These are phyloP conservation scores for Reticulascus tulasneorum DNA, from an alignment of 2,329 filamentous ascomycete species.

Conservation along the genomic window DNA sequence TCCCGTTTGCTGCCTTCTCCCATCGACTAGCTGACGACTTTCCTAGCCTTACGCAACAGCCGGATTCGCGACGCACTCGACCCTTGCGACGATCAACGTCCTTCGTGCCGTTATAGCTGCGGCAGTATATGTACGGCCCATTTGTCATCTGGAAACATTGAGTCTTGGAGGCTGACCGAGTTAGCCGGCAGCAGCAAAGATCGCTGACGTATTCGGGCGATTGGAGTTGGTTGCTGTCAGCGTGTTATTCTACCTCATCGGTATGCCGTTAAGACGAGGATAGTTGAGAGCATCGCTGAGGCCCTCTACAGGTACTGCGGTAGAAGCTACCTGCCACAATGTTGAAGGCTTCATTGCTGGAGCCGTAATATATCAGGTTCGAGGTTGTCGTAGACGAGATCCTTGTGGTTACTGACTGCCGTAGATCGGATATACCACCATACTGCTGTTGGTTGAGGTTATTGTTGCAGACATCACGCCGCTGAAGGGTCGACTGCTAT, in stretches of 20 bases:
- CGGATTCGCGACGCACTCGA: conserved; percentile 47
- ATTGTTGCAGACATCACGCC: conserved; percentile 59
- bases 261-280: too few relatives aligned
- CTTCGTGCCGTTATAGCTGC: conserved; percentile 56
- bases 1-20: too few relatives aligned
- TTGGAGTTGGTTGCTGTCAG: conserved; percentile 54
- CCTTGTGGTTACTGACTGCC: too few relatives aligned
- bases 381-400: too few relatives aligned
- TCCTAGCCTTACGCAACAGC: conserved; percentile 52
- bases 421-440: conserved; percentile 54
- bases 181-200: conserved; percentile 55
- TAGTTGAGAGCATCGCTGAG: too few relatives aligned
- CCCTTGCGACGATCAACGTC: conserved; percentile 56
- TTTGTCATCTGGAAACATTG: too few relatives aligned
- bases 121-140: too few relatives aligned
- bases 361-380: conserved; percentile 53
- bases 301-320: too few relatives aligned
- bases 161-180: too few relatives aligned
- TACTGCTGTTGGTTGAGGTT: conserved; percentile 56
- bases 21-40: too few relatives aligned
- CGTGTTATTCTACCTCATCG: conserved; percentile 51
- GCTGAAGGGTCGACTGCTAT: conserved; percentile 54
- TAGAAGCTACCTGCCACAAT: conserved; percentile 46
- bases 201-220: conserved; percentile 61
- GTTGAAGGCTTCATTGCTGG: conserved; percentile 50